Conservation (phyloP, 192 early-diverging fungal genomes). For the Coemansia sp. region DNA sequence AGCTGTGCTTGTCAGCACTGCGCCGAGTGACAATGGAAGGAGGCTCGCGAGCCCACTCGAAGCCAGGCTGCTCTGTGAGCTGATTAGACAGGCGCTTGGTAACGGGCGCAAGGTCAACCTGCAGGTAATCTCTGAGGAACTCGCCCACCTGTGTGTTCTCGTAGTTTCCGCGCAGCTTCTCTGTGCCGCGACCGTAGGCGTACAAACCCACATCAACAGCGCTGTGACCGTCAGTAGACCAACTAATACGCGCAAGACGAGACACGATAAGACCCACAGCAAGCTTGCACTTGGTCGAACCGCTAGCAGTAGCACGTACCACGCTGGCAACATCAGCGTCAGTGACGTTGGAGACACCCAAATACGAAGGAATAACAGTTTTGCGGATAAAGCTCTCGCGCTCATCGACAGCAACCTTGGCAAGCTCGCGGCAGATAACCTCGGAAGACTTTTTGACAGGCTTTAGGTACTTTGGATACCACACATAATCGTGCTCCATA, state of each 20-base stretch:
- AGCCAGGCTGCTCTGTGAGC: conserved; percentile 13
- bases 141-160: conserved; percentile 73
- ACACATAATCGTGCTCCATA: conserved; percentile 58
- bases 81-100: conserved; percentile 57
- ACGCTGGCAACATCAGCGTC: conserved; percentile 26
- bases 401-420: not conserved
- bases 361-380: conserved; percentile 21
- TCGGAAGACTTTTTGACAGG: conserved; percentile 46
- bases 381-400: conserved; percentile 1
- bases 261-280: conserved; percentile 35
- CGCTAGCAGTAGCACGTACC: not conserved
- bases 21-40: conserved; percentile 10
- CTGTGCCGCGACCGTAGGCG: conserved; percentile 57
- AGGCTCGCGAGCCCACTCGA: conserved; percentile 9
- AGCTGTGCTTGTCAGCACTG: not conserved
- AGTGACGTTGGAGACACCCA: conserved; percentile 48
- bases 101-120: conserved; percentile 56
- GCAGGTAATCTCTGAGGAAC: conserved; percentile 61
- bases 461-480: conserved; percentile 49
- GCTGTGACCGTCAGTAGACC: conserved; percentile 89
- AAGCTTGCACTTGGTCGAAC: conserved; percentile 14
- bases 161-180: conserved; percentile 56
- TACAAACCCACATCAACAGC: conserved; percentile 90
- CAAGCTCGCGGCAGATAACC: conserved; percentile 20
- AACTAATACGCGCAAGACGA: conserved; percentile 47